A percentile compares a stretch with the other conserved stretches of the same genome.
These are phyloP conservation scores for Solanum tacnaense DNA, from an alignment of 257 asterid genomes.

Conservation along the genomic window DNA sequence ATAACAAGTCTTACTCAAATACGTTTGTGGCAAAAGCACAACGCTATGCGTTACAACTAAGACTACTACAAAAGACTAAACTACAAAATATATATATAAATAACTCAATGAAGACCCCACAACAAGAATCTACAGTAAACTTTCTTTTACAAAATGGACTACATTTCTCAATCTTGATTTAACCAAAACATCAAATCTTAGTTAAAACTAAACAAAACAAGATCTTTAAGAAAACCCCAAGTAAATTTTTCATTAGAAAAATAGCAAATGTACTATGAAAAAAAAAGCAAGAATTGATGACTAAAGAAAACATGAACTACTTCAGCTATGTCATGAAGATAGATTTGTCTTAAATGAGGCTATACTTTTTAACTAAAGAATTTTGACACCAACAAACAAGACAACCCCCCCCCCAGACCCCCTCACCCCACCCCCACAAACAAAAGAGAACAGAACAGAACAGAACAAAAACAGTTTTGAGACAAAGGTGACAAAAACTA, in stretches of 20 bases:
- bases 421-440: not conserved
- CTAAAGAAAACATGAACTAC: not conserved
- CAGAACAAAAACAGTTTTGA: not conserved
- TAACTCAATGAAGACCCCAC: not conserved
- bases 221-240: not conserved
- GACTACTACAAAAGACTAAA: not conserved
- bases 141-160: not conserved
- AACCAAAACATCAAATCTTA: not conserved
- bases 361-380: not conserved
- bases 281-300: not conserved
- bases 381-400: not conserved
- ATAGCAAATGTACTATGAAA: not conserved
- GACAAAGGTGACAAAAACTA: not conserved
- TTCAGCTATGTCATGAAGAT: not conserved
- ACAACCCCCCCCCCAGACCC: not conserved
- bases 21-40: not conserved
- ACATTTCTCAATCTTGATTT: not conserved
- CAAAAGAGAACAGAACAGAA: not conserved
- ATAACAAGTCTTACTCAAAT: not conserved
- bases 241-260: not conserved
- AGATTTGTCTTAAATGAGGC: not conserved
- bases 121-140: not conserved
- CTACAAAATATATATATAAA: not conserved
- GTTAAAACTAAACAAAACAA: not conserved
- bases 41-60: not conserved